phyloP scores from a whole-genome alignment of 1,284 basidiomycete genomes.

The Ustilago shanxiensis region DNA sequence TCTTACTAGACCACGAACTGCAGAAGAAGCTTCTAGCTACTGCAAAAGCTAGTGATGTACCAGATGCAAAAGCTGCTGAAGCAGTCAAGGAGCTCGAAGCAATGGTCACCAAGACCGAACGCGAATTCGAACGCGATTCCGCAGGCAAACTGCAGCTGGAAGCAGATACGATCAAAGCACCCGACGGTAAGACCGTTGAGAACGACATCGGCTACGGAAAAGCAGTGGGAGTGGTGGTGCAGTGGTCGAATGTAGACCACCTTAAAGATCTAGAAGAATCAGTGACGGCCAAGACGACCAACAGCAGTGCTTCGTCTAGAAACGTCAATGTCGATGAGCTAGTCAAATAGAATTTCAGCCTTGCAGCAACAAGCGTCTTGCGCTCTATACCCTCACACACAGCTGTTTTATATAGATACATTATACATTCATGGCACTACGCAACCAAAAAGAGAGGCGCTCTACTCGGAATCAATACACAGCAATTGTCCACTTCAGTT shows the following conservation, averaged over 20 bases:
- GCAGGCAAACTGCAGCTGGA: slow-evolving; percentile 25
- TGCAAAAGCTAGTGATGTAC: not conserved
- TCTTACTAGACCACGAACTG: slow-evolving; percentile 41
- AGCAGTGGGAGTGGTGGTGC: slow-evolving; percentile 27
- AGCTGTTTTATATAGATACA: not conserved
- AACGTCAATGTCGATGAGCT: slow-evolving; percentile 54
- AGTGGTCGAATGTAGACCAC: slow-evolving; percentile 46
- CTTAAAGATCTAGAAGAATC: slow-evolving; percentile 29
- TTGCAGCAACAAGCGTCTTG: not conserved
- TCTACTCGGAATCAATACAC: not conserved
- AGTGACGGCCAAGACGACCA: not conserved
- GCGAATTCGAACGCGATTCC: slow-evolving; percentile 42
- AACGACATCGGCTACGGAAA: slow-evolving; percentile 44
- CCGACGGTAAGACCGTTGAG: slow-evolving; percentile 31
- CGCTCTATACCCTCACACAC: not conserved
- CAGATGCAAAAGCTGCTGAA: not conserved
- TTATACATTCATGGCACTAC: slow-evolving; percentile 12
- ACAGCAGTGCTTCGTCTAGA: slow-evolving; percentile 3
- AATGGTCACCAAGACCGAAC: slow-evolving; percentile 23
- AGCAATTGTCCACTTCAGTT: slow-evolving; percentile 1
- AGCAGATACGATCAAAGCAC: slow-evolving; percentile 32
- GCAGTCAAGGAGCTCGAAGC: slow-evolving; percentile 21
- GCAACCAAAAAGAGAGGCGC: not conserved
- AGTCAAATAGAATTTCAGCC: slow-evolving; percentile 25
- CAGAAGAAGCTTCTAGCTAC: slow-evolving; percentile 26